Evolutionary conservation across 1,284 basidiomycete genomes (phyloP).

Genomic region (Rhodotorula sp.): DNA sequence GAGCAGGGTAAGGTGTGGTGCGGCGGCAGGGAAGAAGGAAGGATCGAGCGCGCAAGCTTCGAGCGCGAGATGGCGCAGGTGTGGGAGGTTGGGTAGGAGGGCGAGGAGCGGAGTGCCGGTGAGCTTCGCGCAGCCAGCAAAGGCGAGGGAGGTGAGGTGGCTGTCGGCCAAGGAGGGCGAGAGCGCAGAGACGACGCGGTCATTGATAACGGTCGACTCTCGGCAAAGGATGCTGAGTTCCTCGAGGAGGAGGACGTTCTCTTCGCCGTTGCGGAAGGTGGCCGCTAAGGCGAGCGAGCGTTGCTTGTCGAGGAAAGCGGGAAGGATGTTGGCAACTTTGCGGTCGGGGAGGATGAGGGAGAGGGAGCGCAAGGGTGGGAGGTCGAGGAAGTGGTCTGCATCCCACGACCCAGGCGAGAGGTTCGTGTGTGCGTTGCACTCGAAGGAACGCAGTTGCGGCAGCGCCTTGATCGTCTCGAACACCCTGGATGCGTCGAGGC

Average conservation of each 20-base stretch:
- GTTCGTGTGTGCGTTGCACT: slow-evolving; percentile 39
- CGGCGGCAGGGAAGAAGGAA: slow-evolving; percentile 17
- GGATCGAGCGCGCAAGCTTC: slow-evolving; percentile 39
- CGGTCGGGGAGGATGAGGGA: slow-evolving; percentile 42
- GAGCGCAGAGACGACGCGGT: slow-evolving; percentile 15
- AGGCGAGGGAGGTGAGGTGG: slow-evolving; percentile 21
- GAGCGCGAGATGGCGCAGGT: slow-evolving; percentile 34
- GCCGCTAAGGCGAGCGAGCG: neutral
- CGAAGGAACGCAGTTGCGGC: slow-evolving; percentile 17
- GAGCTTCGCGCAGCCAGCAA: slow-evolving; percentile 38
- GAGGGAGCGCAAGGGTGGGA: slow-evolving; percentile 25
- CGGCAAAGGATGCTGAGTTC: slow-evolving; percentile 38
- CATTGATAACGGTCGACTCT: slow-evolving; percentile 34
- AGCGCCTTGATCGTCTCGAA: slow-evolving; percentile 28
- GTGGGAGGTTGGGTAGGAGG: slow-evolving; percentile 25
- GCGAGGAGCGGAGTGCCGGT: slow-evolving; percentile 20
- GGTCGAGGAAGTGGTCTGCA: slow-evolving; percentile 24
- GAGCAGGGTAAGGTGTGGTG: slow-evolving; percentile 13
- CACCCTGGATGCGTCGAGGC: slow-evolving; percentile 2
- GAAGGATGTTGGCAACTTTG: slow-evolving; percentile 27
- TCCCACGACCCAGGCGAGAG: slow-evolving; percentile 37
- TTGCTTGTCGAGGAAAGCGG: slow-evolving; percentile 25
- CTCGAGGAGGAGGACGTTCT: slow-evolving; percentile 18
- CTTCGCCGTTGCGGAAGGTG: neutral
- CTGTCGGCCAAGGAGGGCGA: slow-evolving; percentile 2